Evolutionary conservation across 2,329 filamentous ascomycete species (phyloP).

Genomic region (Capronia americana): DNA sequence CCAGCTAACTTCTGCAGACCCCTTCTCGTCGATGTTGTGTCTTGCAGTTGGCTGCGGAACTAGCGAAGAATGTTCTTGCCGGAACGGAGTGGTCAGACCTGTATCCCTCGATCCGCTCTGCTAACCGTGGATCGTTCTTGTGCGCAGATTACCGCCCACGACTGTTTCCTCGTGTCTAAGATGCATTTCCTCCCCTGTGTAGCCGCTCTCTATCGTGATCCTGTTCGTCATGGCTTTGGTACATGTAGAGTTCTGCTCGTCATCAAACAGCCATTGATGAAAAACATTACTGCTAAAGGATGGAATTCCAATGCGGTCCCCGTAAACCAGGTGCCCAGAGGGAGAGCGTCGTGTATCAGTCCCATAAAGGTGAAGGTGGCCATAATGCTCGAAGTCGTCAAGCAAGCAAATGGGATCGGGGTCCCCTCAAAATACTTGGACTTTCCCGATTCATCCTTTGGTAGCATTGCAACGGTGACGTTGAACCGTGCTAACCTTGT

Average conservation of each 20-base stretch:
- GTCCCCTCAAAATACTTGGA: slow-evolving; percentile 96
- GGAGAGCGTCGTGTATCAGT: slow-evolving; percentile 80
- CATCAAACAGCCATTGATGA: slow-evolving; percentile 92
- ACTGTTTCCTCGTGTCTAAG: neutral
- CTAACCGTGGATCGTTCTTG: neutral
- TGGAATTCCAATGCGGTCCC: slow-evolving; percentile 81
- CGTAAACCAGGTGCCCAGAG: slow-evolving; percentile 71
- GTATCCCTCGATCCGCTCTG: neutral
- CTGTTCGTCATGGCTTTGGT: neutral
- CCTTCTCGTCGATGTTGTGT: neutral
- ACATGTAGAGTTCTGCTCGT: slow-evolving; percentile 85
- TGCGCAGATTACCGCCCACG: neutral
- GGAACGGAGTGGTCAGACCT: neutral
- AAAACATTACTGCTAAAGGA: slow-evolving; percentile 78
- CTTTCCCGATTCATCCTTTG: slow-evolving; percentile 91
- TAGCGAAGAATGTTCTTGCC: neutral
- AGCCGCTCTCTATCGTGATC: neutral
- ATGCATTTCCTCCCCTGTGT: neutral
- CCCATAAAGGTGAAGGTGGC: slow-evolving; percentile 84
- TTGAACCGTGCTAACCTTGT: slow-evolving; percentile 96
- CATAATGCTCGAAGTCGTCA: slow-evolving; percentile 82
- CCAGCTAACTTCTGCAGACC: neutral
- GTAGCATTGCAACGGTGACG: slow-evolving; percentile 85
- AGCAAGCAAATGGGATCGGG: slow-evolving; percentile 82
- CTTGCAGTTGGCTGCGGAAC: neutral